These are phyloP conservation scores for Chenopodium berlandieri DNA, from an alignment of 148 eudicot genomes.

Conservation along the genomic window DNA sequence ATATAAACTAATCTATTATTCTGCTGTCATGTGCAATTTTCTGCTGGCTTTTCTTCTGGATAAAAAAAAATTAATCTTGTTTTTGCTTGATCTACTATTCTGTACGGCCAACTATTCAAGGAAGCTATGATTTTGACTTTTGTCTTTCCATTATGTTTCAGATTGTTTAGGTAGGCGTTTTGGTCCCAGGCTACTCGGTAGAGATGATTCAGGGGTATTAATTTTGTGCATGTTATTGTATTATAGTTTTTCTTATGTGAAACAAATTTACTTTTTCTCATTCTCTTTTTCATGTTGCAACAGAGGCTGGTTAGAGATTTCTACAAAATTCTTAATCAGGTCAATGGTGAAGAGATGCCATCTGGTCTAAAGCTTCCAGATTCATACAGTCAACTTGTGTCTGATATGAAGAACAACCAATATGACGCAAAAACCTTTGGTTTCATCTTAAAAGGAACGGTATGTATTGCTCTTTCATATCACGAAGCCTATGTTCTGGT, in stretches of 20 bases:
- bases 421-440: conserved; percentile 84
- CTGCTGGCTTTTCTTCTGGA: background rate
- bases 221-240: conserved; percentile 18
- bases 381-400: conserved; percentile 73
- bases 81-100: conserved; percentile 3
- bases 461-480: conserved; percentile 34
- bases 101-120: background rate
- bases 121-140: conserved; percentile 2
- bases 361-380: conserved; percentile 71
- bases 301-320: conserved; percentile 87
- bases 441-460: conserved; percentile 83
- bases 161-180: conserved; percentile 95
- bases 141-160: conserved; percentile 33
- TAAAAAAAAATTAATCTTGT: too few species aligned
- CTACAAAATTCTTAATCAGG: conserved; percentile 79
- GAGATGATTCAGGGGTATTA: conserved; percentile 87
- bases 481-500: background rate
- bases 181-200: conserved; percentile 84
- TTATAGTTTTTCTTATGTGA: background rate
- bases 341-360: conserved; percentile 67
- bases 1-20: background rate
- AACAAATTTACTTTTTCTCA: background rate
- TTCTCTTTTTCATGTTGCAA: conserved; percentile 27
- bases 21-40: background rate
- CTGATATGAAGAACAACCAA: conserved; percentile 79